Percentiles rank a stretch among this genome's conserved stretches.
Evolutionary conservation across 2,329 filamentous ascomycete genomes (phyloP).

Genomic region (Arachnomyces sp.): DNA sequence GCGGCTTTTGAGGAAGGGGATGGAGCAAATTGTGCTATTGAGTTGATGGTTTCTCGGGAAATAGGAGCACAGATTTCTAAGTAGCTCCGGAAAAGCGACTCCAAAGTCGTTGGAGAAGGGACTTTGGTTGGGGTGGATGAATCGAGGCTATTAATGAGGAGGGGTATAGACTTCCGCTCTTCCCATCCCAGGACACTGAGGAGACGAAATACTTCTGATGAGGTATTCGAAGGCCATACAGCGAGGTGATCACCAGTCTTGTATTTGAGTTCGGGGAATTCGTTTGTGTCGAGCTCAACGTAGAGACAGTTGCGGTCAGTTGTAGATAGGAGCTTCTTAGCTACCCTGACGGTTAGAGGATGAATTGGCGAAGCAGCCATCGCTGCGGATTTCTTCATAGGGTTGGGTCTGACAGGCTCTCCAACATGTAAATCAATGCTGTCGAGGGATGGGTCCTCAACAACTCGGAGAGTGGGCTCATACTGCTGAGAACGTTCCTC

Average conservation of each 20-base stretch:
- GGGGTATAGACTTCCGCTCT: too few relatives aligned
- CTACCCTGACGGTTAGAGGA: conserved; percentile 75
- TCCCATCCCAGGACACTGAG: conserved; percentile 66
- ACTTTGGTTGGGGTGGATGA: too few relatives aligned
- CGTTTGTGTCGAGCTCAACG: conserved; percentile 78
- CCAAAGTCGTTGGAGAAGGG: too few relatives aligned
- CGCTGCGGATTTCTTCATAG: conserved; percentile 66
- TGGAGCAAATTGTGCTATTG: too few relatives aligned
- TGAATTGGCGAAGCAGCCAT: conserved; percentile 69
- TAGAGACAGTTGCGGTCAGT: conserved; percentile 82
- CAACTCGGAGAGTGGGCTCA: too few relatives aligned
- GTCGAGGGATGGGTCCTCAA: too few relatives aligned
- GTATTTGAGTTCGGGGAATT: conserved; percentile 71
- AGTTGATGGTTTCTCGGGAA: too few relatives aligned
- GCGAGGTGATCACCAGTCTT: conserved; percentile 90
- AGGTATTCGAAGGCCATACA: conserved; percentile 84
- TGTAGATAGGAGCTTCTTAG: conserved; percentile 70
- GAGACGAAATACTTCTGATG: conserved; percentile 76
- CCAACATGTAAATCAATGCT: conserved; percentile 74
- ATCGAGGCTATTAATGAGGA: too few relatives aligned
- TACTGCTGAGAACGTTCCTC: too few relatives aligned
- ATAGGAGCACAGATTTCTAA: too few relatives aligned
- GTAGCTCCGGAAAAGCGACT: too few relatives aligned
- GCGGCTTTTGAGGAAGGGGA: too few relatives aligned
- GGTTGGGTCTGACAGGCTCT: conserved; percentile 76